Percentiles rank a stretch among this genome's conserved stretches.
Evolutionary conservation across 2,329 filamentous ascomycete genomes (phyloP).

Genomic region (Mycosphaerella sp.): DNA sequence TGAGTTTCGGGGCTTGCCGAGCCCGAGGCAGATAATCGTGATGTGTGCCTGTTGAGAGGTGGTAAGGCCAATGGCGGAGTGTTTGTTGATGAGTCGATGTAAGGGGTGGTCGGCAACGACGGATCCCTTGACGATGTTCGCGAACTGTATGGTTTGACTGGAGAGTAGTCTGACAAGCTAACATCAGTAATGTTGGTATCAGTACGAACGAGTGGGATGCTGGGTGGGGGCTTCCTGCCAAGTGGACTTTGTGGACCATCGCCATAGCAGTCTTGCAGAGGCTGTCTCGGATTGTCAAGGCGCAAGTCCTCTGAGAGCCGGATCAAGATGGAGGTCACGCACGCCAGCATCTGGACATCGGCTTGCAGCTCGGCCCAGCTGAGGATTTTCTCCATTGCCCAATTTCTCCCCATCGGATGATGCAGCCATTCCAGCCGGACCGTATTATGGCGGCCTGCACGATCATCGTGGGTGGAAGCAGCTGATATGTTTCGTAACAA

Average conservation of each 20-base stretch:
- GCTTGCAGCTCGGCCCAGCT: conserved; percentile 53
- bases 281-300: neutral
- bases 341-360: conserved; percentile 61
- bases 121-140: conserved; percentile 23
- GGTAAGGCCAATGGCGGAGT: conserved; percentile 27
- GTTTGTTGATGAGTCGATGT: conserved; percentile 26
- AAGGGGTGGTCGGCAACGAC: conserved; percentile 29
- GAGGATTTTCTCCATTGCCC: conserved; percentile 53
- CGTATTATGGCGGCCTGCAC: neutral
- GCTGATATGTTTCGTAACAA: conserved; percentile 12
- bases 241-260: neutral
- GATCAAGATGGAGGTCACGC: conserved; percentile 55
- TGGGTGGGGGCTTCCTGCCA: conserved; percentile 1
- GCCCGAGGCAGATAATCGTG: conserved; percentile 24
- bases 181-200: conserved; percentile 11
- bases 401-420: conserved; percentile 50
- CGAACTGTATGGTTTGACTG: conserved; percentile 18
- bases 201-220: conserved; percentile 16
- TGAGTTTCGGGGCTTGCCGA: conserved; percentile 30
- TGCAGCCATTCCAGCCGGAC: conserved; percentile 23
- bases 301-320: conserved; percentile 34
- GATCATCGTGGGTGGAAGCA: neutral
- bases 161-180: conserved; percentile 13
- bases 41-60: conserved; percentile 19
- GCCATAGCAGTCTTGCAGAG: neutral